Evolutionary conservation across 768 basidiomycete genomes (phyloP).

Genomic region (Brasilioporus rufonigricans): DNA sequence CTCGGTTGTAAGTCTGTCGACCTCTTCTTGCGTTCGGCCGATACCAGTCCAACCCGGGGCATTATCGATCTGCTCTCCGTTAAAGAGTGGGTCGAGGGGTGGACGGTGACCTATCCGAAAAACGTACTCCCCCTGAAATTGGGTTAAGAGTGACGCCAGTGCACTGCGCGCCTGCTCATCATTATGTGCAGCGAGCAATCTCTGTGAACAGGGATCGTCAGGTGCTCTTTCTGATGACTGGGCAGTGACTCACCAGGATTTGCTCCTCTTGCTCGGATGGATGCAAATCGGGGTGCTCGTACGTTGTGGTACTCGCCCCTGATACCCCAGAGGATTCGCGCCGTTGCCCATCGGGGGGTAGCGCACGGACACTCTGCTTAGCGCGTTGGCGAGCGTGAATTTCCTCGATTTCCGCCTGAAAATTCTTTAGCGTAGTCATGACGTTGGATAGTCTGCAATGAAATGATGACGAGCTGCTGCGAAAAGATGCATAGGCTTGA

Average conservation of each 20-base stretch:
- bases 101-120: constrained; percentile 72
- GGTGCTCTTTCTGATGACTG: not conserved
- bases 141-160: constrained; percentile 65
- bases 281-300: constrained; percentile 1
- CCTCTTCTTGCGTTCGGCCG: constrained; percentile 47
- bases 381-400: constrained; percentile 66
- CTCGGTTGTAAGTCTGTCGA: constrained; percentile 44
- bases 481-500: constrained; percentile 16
- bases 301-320: not conserved
- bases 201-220: constrained; percentile 27
- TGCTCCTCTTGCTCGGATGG: constrained; percentile 17
- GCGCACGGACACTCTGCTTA: constrained; percentile 37
- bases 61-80: constrained; percentile 45
- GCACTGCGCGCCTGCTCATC: constrained; percentile 59
- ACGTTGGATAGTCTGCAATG: not conserved
- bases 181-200: constrained; percentile 40
- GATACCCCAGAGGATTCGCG: constrained; percentile 39
- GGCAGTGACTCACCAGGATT: constrained; percentile 14
- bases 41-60: constrained; percentile 56
- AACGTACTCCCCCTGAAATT: constrained; percentile 69
- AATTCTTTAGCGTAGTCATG: constrained; percentile 35
- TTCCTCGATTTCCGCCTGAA: constrained; percentile 75
- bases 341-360: constrained; percentile 39
- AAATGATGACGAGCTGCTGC: not conserved
- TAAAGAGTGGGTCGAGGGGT: constrained; percentile 52